These are phyloP conservation scores for Rhizopogon sp. DNA, from an alignment of 768 basidiomycete species.

Conservation along the genomic window DNA sequence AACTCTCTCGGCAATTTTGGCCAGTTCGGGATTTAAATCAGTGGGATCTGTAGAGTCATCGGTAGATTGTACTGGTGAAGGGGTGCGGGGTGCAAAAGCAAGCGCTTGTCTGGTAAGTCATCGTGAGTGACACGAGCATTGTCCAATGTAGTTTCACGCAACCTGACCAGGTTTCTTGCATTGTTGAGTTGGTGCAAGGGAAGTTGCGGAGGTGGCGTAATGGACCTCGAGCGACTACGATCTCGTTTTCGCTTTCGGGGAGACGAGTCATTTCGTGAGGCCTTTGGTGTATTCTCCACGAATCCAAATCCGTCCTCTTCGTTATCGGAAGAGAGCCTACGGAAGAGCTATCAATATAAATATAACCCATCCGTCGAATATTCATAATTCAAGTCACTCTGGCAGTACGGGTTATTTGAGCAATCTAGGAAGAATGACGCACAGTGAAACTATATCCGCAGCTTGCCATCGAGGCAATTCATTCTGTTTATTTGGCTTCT, in stretches of 20 bases:
- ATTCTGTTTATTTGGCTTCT: constrained; percentile 25
- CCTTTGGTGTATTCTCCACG: constrained; percentile 28
- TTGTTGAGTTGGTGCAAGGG: constrained; percentile 47
- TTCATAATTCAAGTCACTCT: background rate
- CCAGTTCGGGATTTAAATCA: constrained; percentile 58
- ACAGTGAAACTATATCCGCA: constrained; percentile 37
- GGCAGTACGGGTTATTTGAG: background rate
- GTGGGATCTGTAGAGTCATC: constrained; percentile 48
- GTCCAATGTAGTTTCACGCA: constrained; percentile 9
- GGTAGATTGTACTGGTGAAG: constrained; percentile 40
- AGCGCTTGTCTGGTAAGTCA: constrained; percentile 41
- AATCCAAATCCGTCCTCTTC: constrained; percentile 43
- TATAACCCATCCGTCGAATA: background rate
- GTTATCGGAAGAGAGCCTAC: constrained; percentile 34
- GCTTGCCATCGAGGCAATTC: constrained; percentile 39
- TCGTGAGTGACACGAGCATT: constrained; percentile 2
- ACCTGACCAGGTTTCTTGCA: constrained; percentile 62
- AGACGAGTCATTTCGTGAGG: constrained; percentile 5
- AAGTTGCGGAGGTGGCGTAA: constrained; percentile 72
- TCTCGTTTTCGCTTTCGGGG: constrained; percentile 40
- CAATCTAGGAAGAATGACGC: constrained; percentile 12
- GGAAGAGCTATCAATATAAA: constrained; percentile 1
- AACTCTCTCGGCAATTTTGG: constrained; percentile 43
- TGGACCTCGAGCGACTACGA: constrained; percentile 63
- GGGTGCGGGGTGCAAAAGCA: constrained; percentile 31